Evolutionary conservation across 139 green algal species (phyloP).

Genomic region (Chlorella sorokiniana): DNA sequence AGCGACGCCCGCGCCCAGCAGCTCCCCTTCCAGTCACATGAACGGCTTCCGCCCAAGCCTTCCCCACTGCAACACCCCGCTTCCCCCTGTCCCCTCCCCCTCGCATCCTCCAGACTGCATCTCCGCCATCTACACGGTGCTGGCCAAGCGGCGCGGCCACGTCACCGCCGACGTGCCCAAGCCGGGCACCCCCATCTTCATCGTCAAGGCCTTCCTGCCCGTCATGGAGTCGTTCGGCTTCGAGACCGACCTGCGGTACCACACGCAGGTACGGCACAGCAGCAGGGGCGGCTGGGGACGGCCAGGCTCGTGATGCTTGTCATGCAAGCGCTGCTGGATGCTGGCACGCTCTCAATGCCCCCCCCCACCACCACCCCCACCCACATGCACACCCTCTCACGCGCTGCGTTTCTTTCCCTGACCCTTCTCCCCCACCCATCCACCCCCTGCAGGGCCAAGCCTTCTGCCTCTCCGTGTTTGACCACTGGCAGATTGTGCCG

Average conservation of each 20-base stretch:
- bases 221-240: conserved; percentile 98
- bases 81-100: no score
- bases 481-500: conserved; percentile 96
- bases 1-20: not conserved
- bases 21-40: no score
- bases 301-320: not conserved
- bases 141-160: conserved; percentile 95
- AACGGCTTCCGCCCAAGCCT: not conserved
- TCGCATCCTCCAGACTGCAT: conserved; percentile 88
- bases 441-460: conserved; percentile 97
- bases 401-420: not conserved
- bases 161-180: conserved; percentile 84
- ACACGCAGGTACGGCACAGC: conserved; percentile 85
- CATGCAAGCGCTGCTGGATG: not conserved
- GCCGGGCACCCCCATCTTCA: conserved; percentile 88
- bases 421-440: not conserved
- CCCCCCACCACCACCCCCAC: no score
- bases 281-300: no score
- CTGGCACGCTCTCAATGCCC: not conserved
- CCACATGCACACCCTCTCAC: no score
- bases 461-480: conserved; percentile 94
- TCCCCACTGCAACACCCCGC: not conserved
- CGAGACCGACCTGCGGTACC: conserved; percentile 97
- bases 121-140: conserved; percentile 93
- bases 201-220: conserved; percentile 92